These are phyloP conservation scores for Cyclocybe cylindracea DNA, from an alignment of 768 basidiomycete species.

Conservation along the genomic window DNA sequence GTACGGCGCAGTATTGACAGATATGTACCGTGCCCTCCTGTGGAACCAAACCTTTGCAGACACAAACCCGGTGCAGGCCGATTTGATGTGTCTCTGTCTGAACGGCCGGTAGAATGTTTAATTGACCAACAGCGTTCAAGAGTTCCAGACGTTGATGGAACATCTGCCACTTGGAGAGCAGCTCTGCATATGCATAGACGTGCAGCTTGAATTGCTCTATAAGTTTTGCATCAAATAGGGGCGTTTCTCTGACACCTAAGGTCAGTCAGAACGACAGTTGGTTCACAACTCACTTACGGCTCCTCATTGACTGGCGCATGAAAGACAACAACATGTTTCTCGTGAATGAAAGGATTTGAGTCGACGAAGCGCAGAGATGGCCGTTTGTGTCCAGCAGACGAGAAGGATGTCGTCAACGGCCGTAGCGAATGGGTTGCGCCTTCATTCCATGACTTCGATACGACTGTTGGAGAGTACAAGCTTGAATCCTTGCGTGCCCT, in stretches of 20 bases:
- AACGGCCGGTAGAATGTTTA: constrained; percentile 13
- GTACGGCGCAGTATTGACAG: constrained; percentile 45
- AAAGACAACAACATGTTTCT: constrained; percentile 33
- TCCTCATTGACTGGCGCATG: constrained; percentile 29
- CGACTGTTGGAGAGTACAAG: constrained; percentile 25
- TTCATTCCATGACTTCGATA: constrained; percentile 65
- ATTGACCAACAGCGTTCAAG: constrained; percentile 57
- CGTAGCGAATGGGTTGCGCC: constrained; percentile 27
- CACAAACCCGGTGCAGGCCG: constrained; percentile 50
- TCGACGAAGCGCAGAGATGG: constrained; percentile 42
- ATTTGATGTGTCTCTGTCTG: constrained; percentile 31
- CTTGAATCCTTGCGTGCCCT: constrained; percentile 31
- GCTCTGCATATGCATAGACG: constrained; percentile 71
- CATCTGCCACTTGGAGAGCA: constrained; percentile 74
- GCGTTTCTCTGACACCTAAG: constrained; percentile 16
- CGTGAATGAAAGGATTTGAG: constrained; percentile 19
- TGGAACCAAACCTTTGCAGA: constrained; percentile 31
- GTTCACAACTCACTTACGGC: constrained; percentile 18
- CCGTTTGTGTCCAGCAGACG: constrained; percentile 43
- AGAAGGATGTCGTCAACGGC: constrained; percentile 39
- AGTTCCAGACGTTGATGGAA: constrained; percentile 72
- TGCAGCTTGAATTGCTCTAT: constrained; percentile 51
- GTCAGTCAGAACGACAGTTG: constrained; percentile 1
- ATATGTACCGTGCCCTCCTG: constrained; percentile 30
- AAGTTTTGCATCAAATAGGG: constrained; percentile 35